phyloP scores from a whole-genome alignment of 139 green algal genomes.

The Nannochloris sp. region DNA sequence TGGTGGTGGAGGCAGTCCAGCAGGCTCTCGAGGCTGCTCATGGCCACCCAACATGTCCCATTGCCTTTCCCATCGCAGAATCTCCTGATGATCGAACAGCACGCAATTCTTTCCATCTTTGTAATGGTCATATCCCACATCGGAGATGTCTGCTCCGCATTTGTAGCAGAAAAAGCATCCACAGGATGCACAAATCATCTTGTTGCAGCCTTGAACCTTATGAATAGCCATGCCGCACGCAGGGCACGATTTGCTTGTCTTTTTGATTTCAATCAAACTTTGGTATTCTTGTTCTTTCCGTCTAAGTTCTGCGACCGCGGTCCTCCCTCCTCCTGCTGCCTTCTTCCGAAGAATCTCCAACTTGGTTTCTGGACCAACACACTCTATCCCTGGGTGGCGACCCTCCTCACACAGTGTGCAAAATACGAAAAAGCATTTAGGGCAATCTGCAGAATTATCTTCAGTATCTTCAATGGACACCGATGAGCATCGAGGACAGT shows the following conservation, averaged over 20 bases:
- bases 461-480: slow-evolving; percentile 55
- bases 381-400: slow-evolving; percentile 52
- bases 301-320: slow-evolving; percentile 10
- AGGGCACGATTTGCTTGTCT: slow-evolving; percentile 51
- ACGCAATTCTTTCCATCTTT: slow-evolving; percentile 25
- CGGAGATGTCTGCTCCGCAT: slow-evolving; percentile 29
- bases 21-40: not conserved
- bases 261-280: slow-evolving; percentile 24
- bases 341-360: slow-evolving; percentile 35
- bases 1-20: not conserved
- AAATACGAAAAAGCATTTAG: slow-evolving; percentile 67
- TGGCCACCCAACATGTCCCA: slow-evolving; percentile 15
- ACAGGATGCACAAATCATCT: slow-evolving; percentile 74
- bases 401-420: slow-evolving; percentile 60
- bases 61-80: slow-evolving; percentile 33
- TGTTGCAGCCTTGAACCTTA: slow-evolving; percentile 77
- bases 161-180: slow-evolving; percentile 50
- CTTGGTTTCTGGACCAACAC: slow-evolving; percentile 31
- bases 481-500: slow-evolving; percentile 70
- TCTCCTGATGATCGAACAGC: slow-evolving; percentile 59
- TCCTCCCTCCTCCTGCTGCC: slow-evolving; percentile 17
- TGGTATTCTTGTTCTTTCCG: slow-evolving; percentile 27
- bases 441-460: slow-evolving; percentile 65
- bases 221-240: slow-evolving; percentile 53
- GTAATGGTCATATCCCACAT: slow-evolving; percentile 47